Percentiles rank a stretch among this genome's conserved stretches.
Conservation (phyloP, 108 stramenopile genomes). For the Pinguiococcus pyrenoidosus region DNA sequence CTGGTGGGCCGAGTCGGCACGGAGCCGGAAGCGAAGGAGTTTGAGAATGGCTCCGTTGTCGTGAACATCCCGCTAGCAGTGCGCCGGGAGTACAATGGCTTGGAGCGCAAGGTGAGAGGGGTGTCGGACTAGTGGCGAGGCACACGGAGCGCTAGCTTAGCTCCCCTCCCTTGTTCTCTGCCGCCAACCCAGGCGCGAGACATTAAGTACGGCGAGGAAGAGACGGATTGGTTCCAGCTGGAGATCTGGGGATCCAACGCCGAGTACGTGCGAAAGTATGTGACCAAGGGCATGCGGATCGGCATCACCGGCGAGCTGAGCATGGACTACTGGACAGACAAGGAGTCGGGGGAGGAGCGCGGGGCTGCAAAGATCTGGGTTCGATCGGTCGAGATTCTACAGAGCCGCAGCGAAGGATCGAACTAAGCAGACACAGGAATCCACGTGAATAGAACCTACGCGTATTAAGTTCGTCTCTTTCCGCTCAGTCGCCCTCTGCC, state of each 20-base stretch:
- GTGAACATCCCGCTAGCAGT: constrained; percentile 61
- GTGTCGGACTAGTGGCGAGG: too few species aligned
- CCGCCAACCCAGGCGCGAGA: too few species aligned
- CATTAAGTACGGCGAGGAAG: constrained; percentile 57
- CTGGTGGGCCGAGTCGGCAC: constrained; percentile 66
- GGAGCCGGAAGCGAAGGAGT: constrained; percentile 62
- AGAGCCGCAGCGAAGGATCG: too few species aligned
- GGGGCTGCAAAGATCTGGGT: too few species aligned
- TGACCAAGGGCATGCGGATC: constrained; percentile 10
- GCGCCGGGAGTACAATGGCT: constrained; percentile 60
- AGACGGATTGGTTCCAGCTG: constrained; percentile 79
- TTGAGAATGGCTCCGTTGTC: constrained; percentile 73
- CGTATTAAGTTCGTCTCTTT: too few species aligned
- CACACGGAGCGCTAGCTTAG: too few species aligned
- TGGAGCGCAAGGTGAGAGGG: constrained; percentile 55
- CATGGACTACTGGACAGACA: background rate
- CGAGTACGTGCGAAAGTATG: constrained; percentile 43
- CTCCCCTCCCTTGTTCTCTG: too few species aligned
- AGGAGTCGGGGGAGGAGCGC: too few species aligned
- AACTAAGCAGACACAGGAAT: too few species aligned
- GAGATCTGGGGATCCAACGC: constrained; percentile 77
- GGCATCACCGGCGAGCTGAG: constrained; percentile 2
- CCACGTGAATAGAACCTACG: too few species aligned
- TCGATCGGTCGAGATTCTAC: too few species aligned
- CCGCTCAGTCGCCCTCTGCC: too few species aligned